A percentile compares a stretch with the other conserved stretches of the same genome.
Evolutionary conservation across 805 yeast genomes (phyloP).

Genomic region (Ogataea naganishii): DNA sequence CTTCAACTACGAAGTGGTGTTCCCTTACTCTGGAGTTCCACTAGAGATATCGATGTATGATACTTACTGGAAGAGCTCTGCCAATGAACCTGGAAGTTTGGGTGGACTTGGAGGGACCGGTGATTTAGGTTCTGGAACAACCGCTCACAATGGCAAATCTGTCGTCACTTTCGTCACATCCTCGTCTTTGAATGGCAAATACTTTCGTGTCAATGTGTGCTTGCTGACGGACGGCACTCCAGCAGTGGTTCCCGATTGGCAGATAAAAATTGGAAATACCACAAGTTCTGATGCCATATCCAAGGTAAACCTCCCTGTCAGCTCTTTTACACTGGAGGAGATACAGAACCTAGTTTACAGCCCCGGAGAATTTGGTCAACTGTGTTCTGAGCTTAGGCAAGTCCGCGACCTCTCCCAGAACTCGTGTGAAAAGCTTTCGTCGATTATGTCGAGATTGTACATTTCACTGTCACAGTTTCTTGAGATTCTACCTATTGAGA

Average conservation of each 20-base stretch:
- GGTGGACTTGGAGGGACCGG: constrained; percentile 16
- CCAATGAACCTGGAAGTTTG: constrained; percentile 21
- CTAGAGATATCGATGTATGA: constrained; percentile 88
- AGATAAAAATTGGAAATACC: constrained; percentile 34
- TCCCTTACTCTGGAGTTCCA: constrained; percentile 80
- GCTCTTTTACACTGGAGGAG: constrained; percentile 46
- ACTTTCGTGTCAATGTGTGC: constrained; percentile 60
- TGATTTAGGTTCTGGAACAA: constrained; percentile 5
- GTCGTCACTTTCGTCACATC: constrained; percentile 68
- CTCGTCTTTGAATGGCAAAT: constrained; percentile 80
- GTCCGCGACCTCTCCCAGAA: constrained; percentile 10
- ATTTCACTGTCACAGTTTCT: constrained; percentile 56
- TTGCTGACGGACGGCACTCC: constrained; percentile 79
- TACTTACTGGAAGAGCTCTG: constrained; percentile 94
- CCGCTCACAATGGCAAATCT: constrained; percentile 10
- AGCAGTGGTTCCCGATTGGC: constrained; percentile 65
- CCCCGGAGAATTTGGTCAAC: constrained; percentile 7
- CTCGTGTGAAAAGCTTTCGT: constrained; percentile 29
- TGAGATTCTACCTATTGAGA: constrained; percentile 41
- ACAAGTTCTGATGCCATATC: too few species aligned
- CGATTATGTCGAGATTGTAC: constrained; percentile 37
- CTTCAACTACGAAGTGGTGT: constrained; percentile 73
- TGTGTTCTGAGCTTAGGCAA: constrained; percentile 9
- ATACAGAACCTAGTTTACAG: constrained; percentile 19
- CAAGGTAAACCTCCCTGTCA: constrained; percentile 51